Evolutionary conservation across 805 yeast genomes (phyloP), one percentile per base, ranked within the genome.

Genomic region (Komagataella ulmi): DNA sequence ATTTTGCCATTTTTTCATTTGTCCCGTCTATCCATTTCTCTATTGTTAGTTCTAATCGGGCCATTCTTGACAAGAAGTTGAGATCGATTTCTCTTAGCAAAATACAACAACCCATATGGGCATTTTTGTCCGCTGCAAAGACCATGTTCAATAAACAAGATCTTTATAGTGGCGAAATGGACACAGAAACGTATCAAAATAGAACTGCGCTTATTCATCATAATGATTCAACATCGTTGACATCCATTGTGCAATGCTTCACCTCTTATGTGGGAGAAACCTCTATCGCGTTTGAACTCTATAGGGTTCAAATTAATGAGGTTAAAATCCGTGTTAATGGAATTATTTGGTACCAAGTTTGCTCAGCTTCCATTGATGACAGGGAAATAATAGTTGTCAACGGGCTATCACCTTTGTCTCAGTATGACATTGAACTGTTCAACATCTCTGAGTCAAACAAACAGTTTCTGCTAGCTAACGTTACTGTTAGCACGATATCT

Each of bases 301-400:
- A 72, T 49, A 72, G 76, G 50, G 71, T 71, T 17, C 61, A 63
- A 47, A 67, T 70, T 51, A 71, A 72, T 49, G 73, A 66, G 51
- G 60, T 75, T 5, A 65, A 70, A 48, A 73, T 73, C 10, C 65
- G 70, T 51, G 87, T 83, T 3, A 83, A 83, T 58, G 88, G 87
- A 19, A 74, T 83, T 19, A 72, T 77, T 12, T 83, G 89, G 89
- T 76, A 80, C 23, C 87, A 81, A 59, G 79, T 80, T 1, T 72
- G 80, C 0, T 70, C 77, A 44, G 80, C 80, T 48, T 68, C 70
- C 14, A 61, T 69, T 17, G 67, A 67, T 19, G 73, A 73, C 36
- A 75, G 76, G 47, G 77, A 76, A 51, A 66, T 74, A 50, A 71
- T 80, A n/a, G 73, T 80, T 1, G 79, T 83, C 17, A 76, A 80